Conservation (phyloP, 108 stramenopile species). For the Thalassiosira profunda region DNA sequence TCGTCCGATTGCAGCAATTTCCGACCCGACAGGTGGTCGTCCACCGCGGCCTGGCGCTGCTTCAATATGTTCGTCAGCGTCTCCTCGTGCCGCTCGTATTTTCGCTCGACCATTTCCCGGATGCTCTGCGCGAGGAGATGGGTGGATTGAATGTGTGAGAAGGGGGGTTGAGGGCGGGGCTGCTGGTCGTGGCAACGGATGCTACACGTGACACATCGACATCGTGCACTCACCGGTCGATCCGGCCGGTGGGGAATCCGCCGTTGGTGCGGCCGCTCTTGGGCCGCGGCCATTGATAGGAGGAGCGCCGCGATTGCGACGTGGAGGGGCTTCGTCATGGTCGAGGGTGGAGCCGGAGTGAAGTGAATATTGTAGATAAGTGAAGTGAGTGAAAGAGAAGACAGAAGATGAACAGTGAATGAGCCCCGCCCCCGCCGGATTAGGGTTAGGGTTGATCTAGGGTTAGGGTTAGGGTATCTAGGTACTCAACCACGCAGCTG, state of each 20-base stretch:
- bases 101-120: conserved; percentile 5
- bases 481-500: no score
- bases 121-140: not conserved
- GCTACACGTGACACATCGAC: not conserved
- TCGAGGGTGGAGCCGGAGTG: not conserved
- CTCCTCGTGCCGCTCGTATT: conserved; percentile 4
- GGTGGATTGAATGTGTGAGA: not conserved
- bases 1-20: conserved; percentile 1
- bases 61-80: not conserved
- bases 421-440: no score
- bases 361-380: no score
- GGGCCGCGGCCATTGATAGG: not conserved
- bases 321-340: not conserved
- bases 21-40: conserved; percentile 1
- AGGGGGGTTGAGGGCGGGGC: not conserved
- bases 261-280: conserved; percentile 6
- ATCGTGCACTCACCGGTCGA: conserved; percentile 4
- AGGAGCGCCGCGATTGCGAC: not conserved
- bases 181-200: not conserved
- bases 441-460: no score
- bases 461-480: no score
- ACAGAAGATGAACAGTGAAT: no score
- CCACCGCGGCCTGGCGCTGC: not conserved
- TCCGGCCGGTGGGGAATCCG: conserved; percentile 11
- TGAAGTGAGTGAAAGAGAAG: no score